Conservation (phyloP, 2,329 filamentous ascomycete species). For the Colletotrichum cereale region DNA sequence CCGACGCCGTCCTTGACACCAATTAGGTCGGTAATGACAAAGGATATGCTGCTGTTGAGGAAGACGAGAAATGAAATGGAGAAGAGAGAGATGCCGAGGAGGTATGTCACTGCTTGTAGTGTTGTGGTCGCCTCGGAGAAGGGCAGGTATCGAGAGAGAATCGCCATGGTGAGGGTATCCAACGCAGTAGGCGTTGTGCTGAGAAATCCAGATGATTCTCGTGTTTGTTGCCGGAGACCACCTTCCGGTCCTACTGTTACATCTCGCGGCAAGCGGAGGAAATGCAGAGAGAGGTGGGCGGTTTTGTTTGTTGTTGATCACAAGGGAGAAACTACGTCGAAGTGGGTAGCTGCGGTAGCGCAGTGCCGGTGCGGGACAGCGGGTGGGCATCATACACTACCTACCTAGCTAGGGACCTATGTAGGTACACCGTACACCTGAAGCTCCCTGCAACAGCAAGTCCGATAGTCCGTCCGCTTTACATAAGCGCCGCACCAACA, state of each 20-base stretch:
- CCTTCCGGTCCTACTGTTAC: conserved; percentile 29
- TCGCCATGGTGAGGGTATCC: conserved; percentile 39
- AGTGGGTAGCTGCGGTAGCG: conserved; percentile 28
- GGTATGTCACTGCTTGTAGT: conserved; percentile 78
- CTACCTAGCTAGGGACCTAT: too few relatives aligned
- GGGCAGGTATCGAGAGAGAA: conserved; percentile 62
- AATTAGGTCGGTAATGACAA: conserved; percentile 86
- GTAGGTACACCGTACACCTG: too few relatives aligned
- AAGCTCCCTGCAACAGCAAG: conserved; percentile 13
- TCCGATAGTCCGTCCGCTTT: conserved; percentile 17
- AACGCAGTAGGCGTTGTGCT: conserved; percentile 17
- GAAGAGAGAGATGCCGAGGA: conserved; percentile 86
- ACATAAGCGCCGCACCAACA: conserved; percentile 29
- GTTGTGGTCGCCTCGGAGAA: conserved; percentile 72
- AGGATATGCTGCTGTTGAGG: conserved; percentile 85
- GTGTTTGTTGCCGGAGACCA: conserved; percentile 34
- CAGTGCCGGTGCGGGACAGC: conserved; percentile 27
- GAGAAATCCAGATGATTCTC: conserved; percentile 29
- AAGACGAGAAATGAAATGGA: conserved; percentile 92
- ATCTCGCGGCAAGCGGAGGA: conserved; percentile 29
- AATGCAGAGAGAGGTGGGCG: background rate
- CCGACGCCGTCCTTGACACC: conserved; percentile 80
- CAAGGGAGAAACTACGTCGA: conserved; percentile 24
- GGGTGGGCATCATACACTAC: conserved; percentile 37
- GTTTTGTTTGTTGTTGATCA: conserved; percentile 38